A percentile compares a stretch with the other conserved stretches of the same genome.
phyloP scores from a whole-genome alignment of 1,139 yeast genomes.

The Tardiomyces digboiensis region DNA sequence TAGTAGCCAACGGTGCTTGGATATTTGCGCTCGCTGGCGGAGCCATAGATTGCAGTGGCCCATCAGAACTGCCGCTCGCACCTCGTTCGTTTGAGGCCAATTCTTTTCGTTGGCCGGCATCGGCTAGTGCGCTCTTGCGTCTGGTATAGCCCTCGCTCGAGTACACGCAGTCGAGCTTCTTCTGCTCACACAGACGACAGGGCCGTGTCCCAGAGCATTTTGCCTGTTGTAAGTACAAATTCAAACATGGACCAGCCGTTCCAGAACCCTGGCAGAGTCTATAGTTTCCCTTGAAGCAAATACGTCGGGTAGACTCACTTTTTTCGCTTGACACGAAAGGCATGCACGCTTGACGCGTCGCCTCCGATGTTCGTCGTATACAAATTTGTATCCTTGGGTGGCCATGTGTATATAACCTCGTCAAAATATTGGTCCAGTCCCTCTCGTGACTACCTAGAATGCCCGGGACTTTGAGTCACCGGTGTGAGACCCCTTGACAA shows the following conservation, averaged over 20 bases:
- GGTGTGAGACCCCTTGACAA: neutral
- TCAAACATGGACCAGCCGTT: neutral
- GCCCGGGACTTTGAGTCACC: too few species aligned
- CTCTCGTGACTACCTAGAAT: neutral
- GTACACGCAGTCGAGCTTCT: constrained; percentile 11
- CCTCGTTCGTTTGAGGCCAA: too few species aligned
- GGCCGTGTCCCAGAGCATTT: constrained; percentile 13
- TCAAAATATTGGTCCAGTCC: too few species aligned
- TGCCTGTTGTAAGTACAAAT: constrained; percentile 5
- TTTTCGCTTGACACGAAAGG: neutral
- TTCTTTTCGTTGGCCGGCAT: neutral
- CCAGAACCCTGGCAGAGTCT: neutral
- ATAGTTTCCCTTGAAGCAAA: neutral
- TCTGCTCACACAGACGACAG: constrained; percentile 9
- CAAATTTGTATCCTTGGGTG: neutral
- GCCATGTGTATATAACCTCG: too few species aligned
- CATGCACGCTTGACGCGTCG: neutral
- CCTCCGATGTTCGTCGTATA: neutral
- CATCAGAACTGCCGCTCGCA: neutral
- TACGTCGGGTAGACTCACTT: too few species aligned
- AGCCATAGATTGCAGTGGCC: neutral
- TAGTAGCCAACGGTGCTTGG: neutral
- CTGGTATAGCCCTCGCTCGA: constrained; percentile 2
- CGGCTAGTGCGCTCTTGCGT: neutral
- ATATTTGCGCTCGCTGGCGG: neutral